Percentiles rank a stretch among this genome's conserved stretches.
phyloP scores from a whole-genome alignment of 192 early-diverging fungal genomes.

The Coemansia interrupta region DNA sequence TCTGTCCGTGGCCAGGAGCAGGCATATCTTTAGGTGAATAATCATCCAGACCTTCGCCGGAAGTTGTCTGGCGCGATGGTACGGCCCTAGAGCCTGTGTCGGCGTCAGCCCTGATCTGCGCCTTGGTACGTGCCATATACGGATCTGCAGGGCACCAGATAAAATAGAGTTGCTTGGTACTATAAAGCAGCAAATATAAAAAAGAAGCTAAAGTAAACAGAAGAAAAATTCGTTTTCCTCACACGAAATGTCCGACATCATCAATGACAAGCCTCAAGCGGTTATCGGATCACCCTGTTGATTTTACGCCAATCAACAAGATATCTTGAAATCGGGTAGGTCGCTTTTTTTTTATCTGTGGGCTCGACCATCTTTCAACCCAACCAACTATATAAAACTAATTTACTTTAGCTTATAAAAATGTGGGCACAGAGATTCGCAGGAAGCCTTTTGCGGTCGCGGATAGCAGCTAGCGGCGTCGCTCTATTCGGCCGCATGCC shows the following conservation, averaged over 20 bases:
- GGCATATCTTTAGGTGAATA: no score
- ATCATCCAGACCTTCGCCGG: no score
- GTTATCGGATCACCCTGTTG: conserved; percentile 1
- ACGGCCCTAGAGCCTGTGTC: neutral
- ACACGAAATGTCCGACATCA: neutral
- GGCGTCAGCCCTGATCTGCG: neutral
- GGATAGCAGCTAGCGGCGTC: conserved; percentile 1
- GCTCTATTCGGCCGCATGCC: neutral
- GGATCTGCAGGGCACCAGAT: neutral
- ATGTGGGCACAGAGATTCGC: conserved; percentile 47
- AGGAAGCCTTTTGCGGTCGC: conserved; percentile 26
- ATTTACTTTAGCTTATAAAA: conserved; percentile 3
- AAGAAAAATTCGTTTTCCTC: no score
- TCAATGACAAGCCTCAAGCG: neutral
- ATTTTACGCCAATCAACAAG: no score
- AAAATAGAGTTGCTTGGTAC: neutral
- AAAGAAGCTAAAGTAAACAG: no score
- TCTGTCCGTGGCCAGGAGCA: neutral
- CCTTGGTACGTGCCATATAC: conserved; percentile 4
- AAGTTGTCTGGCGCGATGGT: no score
- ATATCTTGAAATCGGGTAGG: no score
- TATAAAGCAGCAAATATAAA: no score
- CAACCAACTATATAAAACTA: neutral
- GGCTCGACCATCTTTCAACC: no score
- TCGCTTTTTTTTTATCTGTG: no score